Percentiles rank a stretch among this genome's conserved stretches.
phyloP scores from a whole-genome alignment of 176 grass and related monocot species.

The Tuctoria greenei region DNA sequence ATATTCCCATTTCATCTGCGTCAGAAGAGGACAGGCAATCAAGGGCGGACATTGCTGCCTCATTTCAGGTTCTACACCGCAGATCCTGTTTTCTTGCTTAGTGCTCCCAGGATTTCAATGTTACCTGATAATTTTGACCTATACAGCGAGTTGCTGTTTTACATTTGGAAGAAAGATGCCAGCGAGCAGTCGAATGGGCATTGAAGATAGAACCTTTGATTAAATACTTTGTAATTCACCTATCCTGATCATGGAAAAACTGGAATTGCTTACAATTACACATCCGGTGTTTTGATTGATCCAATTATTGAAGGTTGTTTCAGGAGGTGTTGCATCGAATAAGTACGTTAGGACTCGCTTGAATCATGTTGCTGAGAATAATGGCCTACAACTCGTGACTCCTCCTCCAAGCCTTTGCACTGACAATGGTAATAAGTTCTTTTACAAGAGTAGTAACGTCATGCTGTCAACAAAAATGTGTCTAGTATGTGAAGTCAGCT shows the following conservation, averaged over 20 bases:
- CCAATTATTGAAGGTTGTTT: conserved; percentile 72
- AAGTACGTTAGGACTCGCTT: conserved; percentile 71
- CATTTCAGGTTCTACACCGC: conserved; percentile 75
- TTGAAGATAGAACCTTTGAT: conserved; percentile 90
- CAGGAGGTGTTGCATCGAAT: conserved; percentile 96
- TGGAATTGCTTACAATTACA: background rate
- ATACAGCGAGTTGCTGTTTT: conserved; percentile 83
- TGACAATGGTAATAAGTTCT: conserved; percentile 76
- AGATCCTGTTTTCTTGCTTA: conserved; percentile 1
- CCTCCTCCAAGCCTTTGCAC: conserved; percentile 95
- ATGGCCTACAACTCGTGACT: conserved; percentile 64
- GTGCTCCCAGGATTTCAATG: background rate
- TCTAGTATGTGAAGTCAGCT: conserved; percentile 13
- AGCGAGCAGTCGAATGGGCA: conserved; percentile 96
- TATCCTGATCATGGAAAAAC: conserved; percentile 35
- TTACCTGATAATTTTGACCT: conserved; percentile 31
- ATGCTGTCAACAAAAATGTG: background rate
- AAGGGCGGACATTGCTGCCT: conserved; percentile 89
- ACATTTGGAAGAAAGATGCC: conserved; percentile 97
- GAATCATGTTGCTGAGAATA: conserved; percentile 57
- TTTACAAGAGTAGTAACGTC: background rate
- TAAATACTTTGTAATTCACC: conserved; percentile 77
- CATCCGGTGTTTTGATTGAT: conserved; percentile 15
- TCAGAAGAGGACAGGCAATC: conserved; percentile 59
- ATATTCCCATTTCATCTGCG: conserved; percentile 64